Percentiles rank a stretch among this genome's conserved stretches.
Evolutionary conservation across 768 basidiomycete species (phyloP).

Genomic region (Hericium rajendrae): DNA sequence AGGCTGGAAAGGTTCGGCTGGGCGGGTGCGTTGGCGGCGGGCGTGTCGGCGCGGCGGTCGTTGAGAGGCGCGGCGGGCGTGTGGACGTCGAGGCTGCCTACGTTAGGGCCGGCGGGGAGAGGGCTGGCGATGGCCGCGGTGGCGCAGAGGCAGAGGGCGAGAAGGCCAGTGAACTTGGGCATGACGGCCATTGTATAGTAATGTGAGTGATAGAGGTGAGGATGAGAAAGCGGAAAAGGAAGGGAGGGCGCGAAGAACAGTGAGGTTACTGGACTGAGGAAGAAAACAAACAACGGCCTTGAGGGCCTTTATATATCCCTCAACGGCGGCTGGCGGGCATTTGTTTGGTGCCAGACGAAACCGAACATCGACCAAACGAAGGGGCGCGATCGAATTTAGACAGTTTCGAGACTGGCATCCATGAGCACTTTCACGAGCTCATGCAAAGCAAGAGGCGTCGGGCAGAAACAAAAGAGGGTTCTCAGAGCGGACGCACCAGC

Average conservation of each 20-base stretch:
- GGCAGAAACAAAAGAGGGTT: no score
- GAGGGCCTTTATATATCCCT: neutral
- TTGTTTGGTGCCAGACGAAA: neutral
- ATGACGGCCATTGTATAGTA: neutral
- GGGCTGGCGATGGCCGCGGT: conserved; percentile 2
- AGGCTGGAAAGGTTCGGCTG: neutral
- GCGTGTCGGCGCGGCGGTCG: neutral
- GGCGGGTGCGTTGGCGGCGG: neutral
- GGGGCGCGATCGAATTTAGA: neutral
- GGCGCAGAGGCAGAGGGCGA: conserved; percentile 2
- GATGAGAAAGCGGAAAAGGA: neutral
- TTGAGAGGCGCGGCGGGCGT: neutral
- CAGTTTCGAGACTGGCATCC: neutral
- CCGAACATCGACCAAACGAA: neutral
- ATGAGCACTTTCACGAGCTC: neutral
- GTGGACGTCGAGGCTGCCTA: neutral
- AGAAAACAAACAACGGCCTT: neutral
- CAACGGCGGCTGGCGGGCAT: neutral
- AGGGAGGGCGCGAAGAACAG: neutral
- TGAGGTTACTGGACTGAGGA: neutral
- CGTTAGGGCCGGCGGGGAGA: neutral
- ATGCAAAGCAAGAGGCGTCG: no score
- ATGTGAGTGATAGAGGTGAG: conserved; percentile 1
- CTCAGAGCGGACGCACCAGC: no score
- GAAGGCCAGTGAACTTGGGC: neutral